Evolutionary conservation across 352 stramenopile species (phyloP).

Genomic region (Pythium oligandrum): DNA sequence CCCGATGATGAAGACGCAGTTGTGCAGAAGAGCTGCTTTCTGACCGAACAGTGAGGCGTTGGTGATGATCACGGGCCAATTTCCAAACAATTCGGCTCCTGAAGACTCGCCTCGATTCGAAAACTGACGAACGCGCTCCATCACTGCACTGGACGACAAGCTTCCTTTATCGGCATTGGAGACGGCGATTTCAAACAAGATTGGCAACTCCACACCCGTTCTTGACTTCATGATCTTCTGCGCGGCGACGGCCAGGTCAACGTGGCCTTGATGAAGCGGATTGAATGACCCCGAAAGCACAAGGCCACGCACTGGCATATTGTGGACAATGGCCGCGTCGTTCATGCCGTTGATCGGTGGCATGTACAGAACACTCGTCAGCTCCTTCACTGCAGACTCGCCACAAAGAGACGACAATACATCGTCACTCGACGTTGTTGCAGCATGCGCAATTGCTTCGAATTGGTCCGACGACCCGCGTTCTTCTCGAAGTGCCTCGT

Average conservation of each 20-base stretch:
- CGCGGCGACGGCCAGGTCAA: conserved; percentile 44
- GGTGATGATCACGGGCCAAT: conserved; percentile 72
- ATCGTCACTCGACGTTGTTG: conserved; percentile 7
- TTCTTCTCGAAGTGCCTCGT: conserved; percentile 9
- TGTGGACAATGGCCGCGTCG: conserved; percentile 9
- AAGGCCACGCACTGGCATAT: conserved; percentile 51
- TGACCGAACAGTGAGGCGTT: conserved; percentile 74
- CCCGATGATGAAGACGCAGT: conserved; percentile 83
- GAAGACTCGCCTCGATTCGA: not conserved
- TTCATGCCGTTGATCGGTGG: conserved; percentile 10
- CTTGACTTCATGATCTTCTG: conserved; percentile 33
- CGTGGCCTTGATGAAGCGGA: conserved; percentile 69
- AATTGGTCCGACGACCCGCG: no score
- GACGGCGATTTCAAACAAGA: conserved; percentile 75
- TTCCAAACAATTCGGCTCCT: conserved; percentile 1
- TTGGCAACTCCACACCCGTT: conserved; percentile 26
- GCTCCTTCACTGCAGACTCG: not conserved
- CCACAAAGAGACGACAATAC: conserved; percentile 8
- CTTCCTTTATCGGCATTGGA: conserved; percentile 78
- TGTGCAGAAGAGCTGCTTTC: conserved; percentile 74
- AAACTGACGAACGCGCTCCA: conserved; percentile 54
- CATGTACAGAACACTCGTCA: conserved; percentile 51
- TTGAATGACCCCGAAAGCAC: conserved; percentile 83
- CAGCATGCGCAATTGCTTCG: conserved; percentile 7
- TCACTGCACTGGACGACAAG: conserved; percentile 35